Percentiles rank a stretch among this genome's conserved stretches.
These are phyloP conservation scores for Clitopilus hobsonii DNA, from an alignment of 768 basidiomycete genomes.

Conservation along the genomic window DNA sequence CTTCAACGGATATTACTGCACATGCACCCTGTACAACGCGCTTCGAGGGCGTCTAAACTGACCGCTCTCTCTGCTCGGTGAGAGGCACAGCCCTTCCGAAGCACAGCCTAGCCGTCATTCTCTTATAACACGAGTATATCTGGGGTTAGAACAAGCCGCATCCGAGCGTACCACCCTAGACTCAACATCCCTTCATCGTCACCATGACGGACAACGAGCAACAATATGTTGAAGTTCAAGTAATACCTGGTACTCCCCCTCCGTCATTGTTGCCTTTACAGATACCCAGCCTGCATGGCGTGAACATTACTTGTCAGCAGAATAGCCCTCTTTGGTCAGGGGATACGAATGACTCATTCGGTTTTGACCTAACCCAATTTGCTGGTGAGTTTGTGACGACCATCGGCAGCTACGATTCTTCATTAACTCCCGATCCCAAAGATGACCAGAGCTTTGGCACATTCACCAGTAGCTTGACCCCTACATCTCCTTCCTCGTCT, in stretches of 20 bases:
- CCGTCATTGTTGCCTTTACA: neutral
- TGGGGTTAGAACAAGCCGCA: neutral
- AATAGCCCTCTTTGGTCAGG: neutral
- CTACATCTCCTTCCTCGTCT: neutral
- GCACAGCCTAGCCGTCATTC: neutral
- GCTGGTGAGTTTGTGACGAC: neutral
- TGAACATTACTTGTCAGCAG: neutral
- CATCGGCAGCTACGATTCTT: neutral
- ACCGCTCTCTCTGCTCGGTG: neutral
- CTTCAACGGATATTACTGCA: neutral
- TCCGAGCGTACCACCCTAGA: neutral
- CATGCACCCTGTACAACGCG: neutral
- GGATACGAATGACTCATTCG: neutral
- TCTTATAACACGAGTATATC: neutral
- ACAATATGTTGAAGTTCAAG: conserved; percentile 2
- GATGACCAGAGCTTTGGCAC: neutral
- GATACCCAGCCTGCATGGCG: neutral
- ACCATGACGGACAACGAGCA: conserved; percentile 3
- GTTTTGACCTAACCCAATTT: neutral
- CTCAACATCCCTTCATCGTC: conserved; percentile 4
- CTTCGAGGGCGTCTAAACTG: neutral
- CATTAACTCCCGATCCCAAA: neutral
- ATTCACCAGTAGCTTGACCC: neutral
- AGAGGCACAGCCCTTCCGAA: neutral
- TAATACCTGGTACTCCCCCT: conserved; percentile 10